Base-by-base conservation (phyloP, 805 yeast genomes). In the Ogataea pignaliae region DNA sequence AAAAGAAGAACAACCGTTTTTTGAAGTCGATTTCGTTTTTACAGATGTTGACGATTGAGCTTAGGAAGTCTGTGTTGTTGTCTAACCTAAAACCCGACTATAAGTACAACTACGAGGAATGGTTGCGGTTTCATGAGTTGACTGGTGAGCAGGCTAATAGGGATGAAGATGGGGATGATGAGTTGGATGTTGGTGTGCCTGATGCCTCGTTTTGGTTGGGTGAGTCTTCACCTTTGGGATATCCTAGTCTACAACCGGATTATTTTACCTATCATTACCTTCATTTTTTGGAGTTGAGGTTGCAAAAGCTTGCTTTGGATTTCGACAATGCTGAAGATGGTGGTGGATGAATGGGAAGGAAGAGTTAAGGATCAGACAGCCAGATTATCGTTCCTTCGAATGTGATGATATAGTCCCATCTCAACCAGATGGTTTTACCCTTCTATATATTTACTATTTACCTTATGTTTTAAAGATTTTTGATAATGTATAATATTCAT, bases 191-290 rank as follows among this genome's bases (percentile, higher is more conserved):
- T 21, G 26, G 26, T 21, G 26, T 21, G 4, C 26, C 26, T 21
- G 26, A 60, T 17, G 52, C 58, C 2, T 60, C 66, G 36, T 82
- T 69, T 55, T 88, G 95, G 95, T 51, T 87, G 2, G 71, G 83
- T 8, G 79, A 78, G 2, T 55, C 63, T 1, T 81, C 89, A 1
- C 96, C 96, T 0, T 64, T 88, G 35, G 70, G 84, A 37, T 77
- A 74, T 43, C 93, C 93, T 0, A 65, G 84, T 33, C 75, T 73
- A 51, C 89, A 88, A 57, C 80, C 89, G 0, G 77, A 79, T 45
- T 85, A 77, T 54, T 73, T 85, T 31, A 41, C 59, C 1, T 48
- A 55, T 37, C 59, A 57, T 37, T 57, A 57, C 41, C 18, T 62
- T 32, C 54, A 60, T 41, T 41, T 46, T 29, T 35, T 63, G 26